These are phyloP conservation scores for Blastobotrys americana DNA, from an alignment of 805 yeast genomes.

Conservation along the genomic window DNA sequence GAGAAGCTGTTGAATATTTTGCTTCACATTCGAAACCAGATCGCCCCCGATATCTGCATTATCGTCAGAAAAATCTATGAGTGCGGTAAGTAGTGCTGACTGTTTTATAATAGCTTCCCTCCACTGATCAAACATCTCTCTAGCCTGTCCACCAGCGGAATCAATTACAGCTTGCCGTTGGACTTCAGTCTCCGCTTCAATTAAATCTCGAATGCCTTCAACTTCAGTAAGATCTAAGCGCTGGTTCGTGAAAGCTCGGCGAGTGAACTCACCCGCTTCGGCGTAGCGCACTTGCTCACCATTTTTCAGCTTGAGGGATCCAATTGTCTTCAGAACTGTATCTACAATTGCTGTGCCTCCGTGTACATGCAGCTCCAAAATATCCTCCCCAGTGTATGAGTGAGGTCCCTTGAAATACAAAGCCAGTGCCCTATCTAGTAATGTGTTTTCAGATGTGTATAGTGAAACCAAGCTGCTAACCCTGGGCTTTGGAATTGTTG, in stretches of 20 bases:
- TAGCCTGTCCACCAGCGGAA: constrained; percentile 66
- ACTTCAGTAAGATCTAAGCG: constrained; percentile 79
- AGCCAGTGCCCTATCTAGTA: constrained; percentile 74
- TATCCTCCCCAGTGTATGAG: constrained; percentile 89
- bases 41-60: constrained; percentile 39
- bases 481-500: constrained; percentile 41
- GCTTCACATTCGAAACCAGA: constrained; percentile 45
- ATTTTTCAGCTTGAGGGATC: constrained; percentile 27
- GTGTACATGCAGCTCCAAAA: constrained; percentile 83
- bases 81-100: constrained; percentile 73
- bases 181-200: constrained; percentile 89
- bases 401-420: constrained; percentile 63
- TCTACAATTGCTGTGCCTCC: constrained; percentile 85
- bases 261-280: constrained; percentile 87
- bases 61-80: constrained; percentile 94
- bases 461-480: constrained; percentile 53
- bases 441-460: constrained; percentile 33
- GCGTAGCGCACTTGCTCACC: constrained; percentile 60
- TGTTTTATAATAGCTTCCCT: constrained; percentile 54
- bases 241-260: constrained; percentile 78
- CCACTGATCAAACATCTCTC: constrained; percentile 54
- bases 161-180: constrained; percentile 71
- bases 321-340: constrained; percentile 59
- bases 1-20: constrained; percentile 37
- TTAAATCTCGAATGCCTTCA: constrained; percentile 82